Evolutionary conservation across 805 yeast species (phyloP).

Genomic region (Metschnikowia borealis): DNA sequence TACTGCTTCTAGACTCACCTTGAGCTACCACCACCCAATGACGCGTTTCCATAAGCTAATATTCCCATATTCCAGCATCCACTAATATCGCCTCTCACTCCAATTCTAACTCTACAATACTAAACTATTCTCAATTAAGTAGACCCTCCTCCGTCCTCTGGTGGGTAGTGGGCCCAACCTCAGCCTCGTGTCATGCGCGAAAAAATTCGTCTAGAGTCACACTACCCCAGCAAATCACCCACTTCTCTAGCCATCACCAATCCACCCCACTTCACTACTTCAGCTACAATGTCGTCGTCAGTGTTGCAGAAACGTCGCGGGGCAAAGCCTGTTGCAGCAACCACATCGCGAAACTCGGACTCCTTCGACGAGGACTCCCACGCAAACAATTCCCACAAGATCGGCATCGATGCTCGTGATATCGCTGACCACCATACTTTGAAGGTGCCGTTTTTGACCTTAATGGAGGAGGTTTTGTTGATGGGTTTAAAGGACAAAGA

Average conservation of each 20-base stretch:
- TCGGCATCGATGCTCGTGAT: constrained; percentile 81
- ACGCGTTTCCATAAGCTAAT: no score
- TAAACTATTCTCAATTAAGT: no score
- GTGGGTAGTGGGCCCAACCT: not conserved
- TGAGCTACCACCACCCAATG: no score
- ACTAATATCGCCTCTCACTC: no score
- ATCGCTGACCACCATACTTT: constrained; percentile 38
- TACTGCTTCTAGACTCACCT: no score
- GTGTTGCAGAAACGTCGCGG: constrained; percentile 79
- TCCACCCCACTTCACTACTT: not conserved
- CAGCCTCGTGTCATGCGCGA: constrained; percentile 3
- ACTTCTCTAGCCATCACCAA: constrained; percentile 2
- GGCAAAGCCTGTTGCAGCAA: constrained; percentile 14
- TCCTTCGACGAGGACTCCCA: constrained; percentile 23
- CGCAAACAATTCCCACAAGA: constrained; percentile 46
- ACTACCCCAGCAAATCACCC: not conserved
- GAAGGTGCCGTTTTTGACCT: constrained; percentile 68
- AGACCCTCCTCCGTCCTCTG: not conserved
- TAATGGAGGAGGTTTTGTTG: constrained; percentile 94
- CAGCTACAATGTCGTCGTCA: constrained; percentile 27
- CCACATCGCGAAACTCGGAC: constrained; percentile 15
- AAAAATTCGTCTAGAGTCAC: not conserved
- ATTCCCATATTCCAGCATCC: no score
- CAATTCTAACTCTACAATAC: no score
- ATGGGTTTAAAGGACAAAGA: constrained; percentile 94